Evolutionary conservation across 2,329 filamentous ascomycete species (phyloP).

Genomic region (Verticillium albo-atrum): DNA sequence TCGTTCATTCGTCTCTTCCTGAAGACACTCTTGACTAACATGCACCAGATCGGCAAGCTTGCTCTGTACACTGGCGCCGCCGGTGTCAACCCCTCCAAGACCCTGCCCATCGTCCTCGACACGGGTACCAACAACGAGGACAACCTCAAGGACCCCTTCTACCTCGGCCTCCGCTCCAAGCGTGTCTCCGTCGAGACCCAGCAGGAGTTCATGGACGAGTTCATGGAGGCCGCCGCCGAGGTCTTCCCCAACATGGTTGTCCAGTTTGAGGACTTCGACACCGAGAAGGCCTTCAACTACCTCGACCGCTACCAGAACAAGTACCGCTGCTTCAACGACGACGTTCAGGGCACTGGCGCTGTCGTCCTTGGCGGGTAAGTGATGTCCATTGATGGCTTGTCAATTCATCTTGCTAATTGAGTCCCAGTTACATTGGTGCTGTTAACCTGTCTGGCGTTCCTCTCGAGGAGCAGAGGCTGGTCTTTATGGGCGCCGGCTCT

Average conservation of each 20-base stretch:
- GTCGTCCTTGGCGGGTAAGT: constrained; percentile 80
- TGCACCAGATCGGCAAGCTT: constrained; percentile 74
- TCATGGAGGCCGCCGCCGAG: constrained; percentile 87
- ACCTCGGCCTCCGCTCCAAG: constrained; percentile 82
- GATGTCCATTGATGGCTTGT: constrained; percentile 3
- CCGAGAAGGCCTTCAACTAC: constrained; percentile 84
- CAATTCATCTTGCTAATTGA: constrained; percentile 44
- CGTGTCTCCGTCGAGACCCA: constrained; percentile 76
- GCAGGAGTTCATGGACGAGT: constrained; percentile 91
- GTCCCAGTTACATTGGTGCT: constrained; percentile 55
- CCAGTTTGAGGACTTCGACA: constrained; percentile 98
- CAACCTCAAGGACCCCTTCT: constrained; percentile 68
- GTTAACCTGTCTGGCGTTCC: constrained; percentile 84
- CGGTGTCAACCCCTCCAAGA: constrained; percentile 87
- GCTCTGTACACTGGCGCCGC: constrained; percentile 93
- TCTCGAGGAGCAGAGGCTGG: constrained; percentile 83
- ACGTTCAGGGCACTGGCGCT: constrained; percentile 95
- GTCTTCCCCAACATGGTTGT: constrained; percentile 65
- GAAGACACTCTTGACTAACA: constrained; percentile 13
- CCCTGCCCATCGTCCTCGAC: constrained; percentile 65
- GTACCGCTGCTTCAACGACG: constrained; percentile 97
- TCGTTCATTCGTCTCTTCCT: constrained; percentile 26
- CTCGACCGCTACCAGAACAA: constrained; percentile 82
- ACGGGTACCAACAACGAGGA: constrained; percentile 62
- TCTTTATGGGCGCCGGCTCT: constrained; percentile 94